Conservation (phyloP, 1,284 basidiomycete species). For the Malassezia slooffiae region DNA sequence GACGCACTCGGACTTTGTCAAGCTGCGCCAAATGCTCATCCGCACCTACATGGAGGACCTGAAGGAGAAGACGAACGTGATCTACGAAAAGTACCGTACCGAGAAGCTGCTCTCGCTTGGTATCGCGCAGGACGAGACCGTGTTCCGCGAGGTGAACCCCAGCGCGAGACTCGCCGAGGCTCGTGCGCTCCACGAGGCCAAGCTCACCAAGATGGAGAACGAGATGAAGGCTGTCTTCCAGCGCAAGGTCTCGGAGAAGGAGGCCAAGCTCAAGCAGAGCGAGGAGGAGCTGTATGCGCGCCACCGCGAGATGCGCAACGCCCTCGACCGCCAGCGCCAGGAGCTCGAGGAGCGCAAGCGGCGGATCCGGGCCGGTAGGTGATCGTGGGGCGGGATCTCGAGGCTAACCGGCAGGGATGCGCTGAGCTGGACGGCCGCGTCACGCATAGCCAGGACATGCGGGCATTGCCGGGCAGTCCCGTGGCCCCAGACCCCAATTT, state of each 20-base stretch:
- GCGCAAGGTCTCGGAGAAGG: constrained; percentile 46
- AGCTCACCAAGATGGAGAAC: constrained; percentile 46
- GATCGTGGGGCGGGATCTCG: too few species aligned
- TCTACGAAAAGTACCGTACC: constrained; percentile 43
- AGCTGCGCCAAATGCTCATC: constrained; percentile 47
- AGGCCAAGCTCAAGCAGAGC: constrained; percentile 46
- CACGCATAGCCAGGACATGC: too few species aligned
- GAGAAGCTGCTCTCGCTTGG: constrained; percentile 41
- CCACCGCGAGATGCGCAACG: constrained; percentile 45
- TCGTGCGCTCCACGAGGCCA: constrained; percentile 44
- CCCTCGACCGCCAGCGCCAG: constrained; percentile 80
- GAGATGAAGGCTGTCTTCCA: constrained; percentile 47
- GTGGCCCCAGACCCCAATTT: too few species aligned
- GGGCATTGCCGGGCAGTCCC: too few species aligned
- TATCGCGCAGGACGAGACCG: constrained; percentile 42
- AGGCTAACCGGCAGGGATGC: too few species aligned
- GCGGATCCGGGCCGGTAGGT: too few species aligned
- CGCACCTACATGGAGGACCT: constrained; percentile 47
- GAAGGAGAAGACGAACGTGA: constrained; percentile 40
- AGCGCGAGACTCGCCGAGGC: constrained; percentile 45
- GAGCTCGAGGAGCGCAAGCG: constrained; percentile 98
- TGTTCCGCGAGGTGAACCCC: constrained; percentile 42
- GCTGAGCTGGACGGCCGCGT: too few species aligned
- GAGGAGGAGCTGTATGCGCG: constrained; percentile 46
- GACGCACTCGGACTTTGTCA: constrained; percentile 46